Evolutionary conservation across 2,329 filamentous ascomycete genomes (phyloP), one percentile per base, ranked within the genome.

Genomic region (Colletotrichum brevisporum): DNA sequence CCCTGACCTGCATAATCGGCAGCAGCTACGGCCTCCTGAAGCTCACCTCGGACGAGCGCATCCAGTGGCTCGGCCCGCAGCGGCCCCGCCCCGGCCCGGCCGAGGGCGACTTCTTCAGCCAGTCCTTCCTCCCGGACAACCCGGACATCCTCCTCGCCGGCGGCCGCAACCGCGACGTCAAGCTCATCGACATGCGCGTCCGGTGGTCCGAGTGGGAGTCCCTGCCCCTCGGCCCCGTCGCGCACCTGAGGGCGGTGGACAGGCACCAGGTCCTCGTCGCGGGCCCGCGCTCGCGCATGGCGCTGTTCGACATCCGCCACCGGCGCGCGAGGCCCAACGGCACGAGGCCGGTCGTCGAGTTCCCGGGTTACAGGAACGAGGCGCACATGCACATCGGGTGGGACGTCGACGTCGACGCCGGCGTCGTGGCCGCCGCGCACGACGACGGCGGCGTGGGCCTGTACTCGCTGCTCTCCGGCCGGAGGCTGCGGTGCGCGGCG

Each of bases 301-400:
- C 81, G 1, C 77, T 90, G 5, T 91, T 89, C 73, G 89, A 91
- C 71, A 70, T 87, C 39, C 87, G 89, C 1, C 88, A 82, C 71
- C 59, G 67, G 18, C 36, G 53, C 43, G 4, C n/a, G 18, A 55
- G 10, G 47, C 67, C 72, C 2, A 73, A 74, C 59, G 71, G 73
- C 6, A 74, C 77, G 0, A 70, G 56, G 5, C 83, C 88, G 0
- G 73, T 88, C 2, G 74, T 90, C 9, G 61, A 61, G 0, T 90
- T 90, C 67, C 78, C 81, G 0, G 80, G 76, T 3, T 89, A 89
- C 75, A 74, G 75, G 36, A 91, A 90, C 74, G 74, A 75, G 0
- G 83, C 84, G 0, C 82, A 83, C 51, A 76, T 84, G 50, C 76
- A 83, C 18, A 80, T 86, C 10, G 89, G 88, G 1, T 83, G 89